phyloP scores from a whole-genome alignment of 176 grass and related monocot species.

The Chrysopogon serrulatus region DNA sequence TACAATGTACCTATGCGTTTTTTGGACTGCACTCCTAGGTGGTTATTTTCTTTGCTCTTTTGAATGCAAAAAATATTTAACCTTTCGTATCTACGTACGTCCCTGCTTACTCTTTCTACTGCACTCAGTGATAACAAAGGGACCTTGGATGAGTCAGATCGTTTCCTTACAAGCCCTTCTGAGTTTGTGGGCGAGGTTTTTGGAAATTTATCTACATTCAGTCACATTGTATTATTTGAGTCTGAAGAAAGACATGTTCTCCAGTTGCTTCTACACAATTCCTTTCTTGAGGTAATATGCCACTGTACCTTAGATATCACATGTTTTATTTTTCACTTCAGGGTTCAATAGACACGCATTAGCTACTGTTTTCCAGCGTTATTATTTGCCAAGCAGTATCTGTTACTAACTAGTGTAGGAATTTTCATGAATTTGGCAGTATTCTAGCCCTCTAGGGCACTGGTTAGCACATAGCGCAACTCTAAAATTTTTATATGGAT shows the following conservation, averaged over 20 bases:
- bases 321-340: not conserved
- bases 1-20: slow-evolving; percentile 78
- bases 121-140: slow-evolving; percentile 47
- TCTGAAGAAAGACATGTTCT: slow-evolving; percentile 63
- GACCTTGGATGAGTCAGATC: slow-evolving; percentile 73
- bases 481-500: not conserved
- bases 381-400: not conserved
- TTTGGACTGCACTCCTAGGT: slow-evolving; percentile 95
- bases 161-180: slow-evolving; percentile 62
- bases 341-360: not conserved
- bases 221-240: slow-evolving; percentile 84
- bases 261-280: slow-evolving; percentile 47
- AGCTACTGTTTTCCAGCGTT: not conserved
- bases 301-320: not conserved
- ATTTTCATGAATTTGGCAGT: not conserved
- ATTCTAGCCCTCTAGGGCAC: not conserved
- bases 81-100: not conserved
- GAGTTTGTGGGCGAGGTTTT: slow-evolving; percentile 61
- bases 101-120: slow-evolving; percentile 10
- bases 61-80: not conserved
- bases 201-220: slow-evolving; percentile 54
- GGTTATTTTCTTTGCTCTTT: slow-evolving; percentile 11
- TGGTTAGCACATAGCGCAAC: not conserved
- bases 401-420: not conserved
- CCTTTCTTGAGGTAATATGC: slow-evolving; percentile 58